Evolutionary conservation across 2,329 filamentous ascomycete genomes (phyloP), one percentile per base, ranked within the genome.

Genomic region (Xylaria sp.): DNA sequence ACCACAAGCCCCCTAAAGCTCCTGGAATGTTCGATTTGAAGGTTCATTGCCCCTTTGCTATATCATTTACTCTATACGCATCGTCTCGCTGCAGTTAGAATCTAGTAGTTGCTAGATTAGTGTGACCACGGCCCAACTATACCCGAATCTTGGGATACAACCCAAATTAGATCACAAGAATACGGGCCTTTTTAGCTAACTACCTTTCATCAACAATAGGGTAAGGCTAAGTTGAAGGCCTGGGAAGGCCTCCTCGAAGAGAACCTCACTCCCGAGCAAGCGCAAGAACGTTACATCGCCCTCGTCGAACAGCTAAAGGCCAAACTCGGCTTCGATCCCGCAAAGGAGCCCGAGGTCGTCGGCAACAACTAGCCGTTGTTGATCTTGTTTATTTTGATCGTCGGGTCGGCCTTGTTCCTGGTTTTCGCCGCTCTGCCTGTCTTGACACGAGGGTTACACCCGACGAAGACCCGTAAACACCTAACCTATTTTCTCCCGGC

Each of bases 201-300:
- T 4, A 21, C 23, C 8, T 27, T 29, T 48, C 37, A 38, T 3
- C 7, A 7, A 44, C 23, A 21, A 60, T 53, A 92, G 90, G 87
- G 82, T 79, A 96, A 95, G 81, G 87, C 87, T 72, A 96, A 96
- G 85, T 86, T 88, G 80, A 84, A 82, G 71, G 87, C 89, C 56
- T 97, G 92, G 92, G 80, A 92, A 78, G 84, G 87, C 73, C 72
- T 87, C 65, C 85, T 86, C 72, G 85, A 93, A 64, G 83, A 87
- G 62, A 85, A 83, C 52, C 74, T 87, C 68, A 85, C 83, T 63
- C 73, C 85, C 64, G 83, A 89, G 66, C 77, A 87, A 67, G 93
- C 93, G 19, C 90, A 96, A 85, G 82, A 86, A 75, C 80, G 85
- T 73, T 97, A 97, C 79, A 85, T 96, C 71, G 81, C 83, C 69